A percentile compares a stretch with the other conserved stretches of the same genome.
These are phyloP conservation scores for Chaetomium sp. DNA, from an alignment of 2,329 filamentous ascomycete genomes.

Conservation along the genomic window DNA sequence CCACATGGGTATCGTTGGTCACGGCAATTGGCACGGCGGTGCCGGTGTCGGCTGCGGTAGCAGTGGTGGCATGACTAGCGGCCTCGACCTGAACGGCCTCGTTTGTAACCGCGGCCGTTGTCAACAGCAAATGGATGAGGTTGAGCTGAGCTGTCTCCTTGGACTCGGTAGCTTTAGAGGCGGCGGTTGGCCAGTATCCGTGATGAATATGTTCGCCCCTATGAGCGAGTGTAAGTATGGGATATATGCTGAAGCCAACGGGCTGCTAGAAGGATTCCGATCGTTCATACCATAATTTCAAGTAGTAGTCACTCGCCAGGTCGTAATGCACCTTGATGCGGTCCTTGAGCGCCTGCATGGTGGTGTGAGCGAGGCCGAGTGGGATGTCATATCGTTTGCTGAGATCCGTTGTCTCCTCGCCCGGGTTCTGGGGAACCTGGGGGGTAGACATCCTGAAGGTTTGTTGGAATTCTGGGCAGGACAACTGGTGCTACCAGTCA, in stretches of 20 bases:
- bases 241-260: neutral
- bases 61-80: neutral
- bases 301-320: constrained; percentile 55
- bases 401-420: constrained; percentile 30
- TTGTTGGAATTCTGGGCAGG: no score
- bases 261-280: neutral
- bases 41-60: neutral
- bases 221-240: neutral
- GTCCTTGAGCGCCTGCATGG: constrained; percentile 47
- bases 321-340: constrained; percentile 56
- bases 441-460: neutral
- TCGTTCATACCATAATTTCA: constrained; percentile 47
- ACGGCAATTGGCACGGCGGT: no score
- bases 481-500: no score
- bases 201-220: constrained; percentile 59
- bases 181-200: constrained; percentile 48
- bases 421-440: neutral
- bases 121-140: constrained; percentile 49
- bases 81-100: neutral
- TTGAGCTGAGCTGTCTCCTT: constrained; percentile 54
- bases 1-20: no score
- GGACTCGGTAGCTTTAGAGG: constrained; percentile 40
- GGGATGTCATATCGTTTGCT: constrained; percentile 42
- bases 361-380: constrained; percentile 39
- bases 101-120: constrained; percentile 35